phyloP scores from a whole-genome alignment of 805 yeast species.

The Kazachstania martiniae region DNA sequence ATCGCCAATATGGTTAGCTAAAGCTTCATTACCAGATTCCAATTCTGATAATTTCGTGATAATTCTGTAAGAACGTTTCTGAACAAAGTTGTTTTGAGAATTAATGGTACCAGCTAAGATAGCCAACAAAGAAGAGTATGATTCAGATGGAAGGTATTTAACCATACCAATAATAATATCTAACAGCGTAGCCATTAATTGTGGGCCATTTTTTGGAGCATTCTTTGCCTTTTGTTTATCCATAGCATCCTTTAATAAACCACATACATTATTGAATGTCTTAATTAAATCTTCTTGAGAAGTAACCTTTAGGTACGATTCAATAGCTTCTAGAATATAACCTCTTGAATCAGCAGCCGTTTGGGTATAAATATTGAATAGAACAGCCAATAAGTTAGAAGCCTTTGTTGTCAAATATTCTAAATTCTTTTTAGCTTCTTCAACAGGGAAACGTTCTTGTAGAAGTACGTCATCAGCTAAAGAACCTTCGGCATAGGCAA shows the following conservation, averaged over 20 bases:
- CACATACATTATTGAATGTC: slow-evolving; percentile 81
- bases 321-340: slow-evolving; percentile 77
- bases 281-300: slow-evolving; percentile 52
- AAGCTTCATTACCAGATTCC: slow-evolving; percentile 47
- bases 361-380: slow-evolving; percentile 88
- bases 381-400: slow-evolving; percentile 68
- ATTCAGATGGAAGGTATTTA: slow-evolving; percentile 61
- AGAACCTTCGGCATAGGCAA: slow-evolving; percentile 45
- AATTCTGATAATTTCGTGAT: slow-evolving; percentile 60
- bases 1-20: slow-evolving; percentile 35
- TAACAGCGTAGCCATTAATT: slow-evolving; percentile 73
- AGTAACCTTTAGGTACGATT: slow-evolving; percentile 63
- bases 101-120: slow-evolving; percentile 63
- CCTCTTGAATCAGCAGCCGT: slow-evolving; percentile 78
- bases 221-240: slow-evolving; percentile 37
- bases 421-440: slow-evolving; percentile 45
- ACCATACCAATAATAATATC: slow-evolving; percentile 84
- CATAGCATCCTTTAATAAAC: slow-evolving; percentile 62
- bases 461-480: slow-evolving; percentile 44
- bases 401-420: slow-evolving; percentile 56
- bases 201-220: slow-evolving; percentile 24
- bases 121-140: slow-evolving; percentile 65
- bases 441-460: slow-evolving; percentile 49
- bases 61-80: slow-evolving; percentile 82
- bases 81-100: slow-evolving; percentile 54